Evolutionary conservation across 495 filamentous ascomycete genomes (phyloP), one percentile per base, ranked within the genome.

Genomic region (Lophium mytilinum): DNA sequence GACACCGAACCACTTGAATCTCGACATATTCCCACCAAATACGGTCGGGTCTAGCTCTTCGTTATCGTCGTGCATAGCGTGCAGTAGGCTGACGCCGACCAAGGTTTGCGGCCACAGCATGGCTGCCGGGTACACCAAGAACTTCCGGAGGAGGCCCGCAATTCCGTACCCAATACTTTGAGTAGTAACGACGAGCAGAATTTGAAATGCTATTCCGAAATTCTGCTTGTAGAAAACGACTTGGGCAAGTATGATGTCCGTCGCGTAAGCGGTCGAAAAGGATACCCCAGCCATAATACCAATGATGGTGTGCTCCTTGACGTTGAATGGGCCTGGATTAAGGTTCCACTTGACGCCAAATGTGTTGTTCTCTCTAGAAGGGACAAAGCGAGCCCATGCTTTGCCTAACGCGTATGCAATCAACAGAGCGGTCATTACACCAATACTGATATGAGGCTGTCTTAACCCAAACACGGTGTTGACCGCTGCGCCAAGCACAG

Each of bases 291-390:
- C 80, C 86, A 89, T 90, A 58, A 89, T 82, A 6, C 85, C 84
- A 58, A 90, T 87, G 58, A 90, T 73, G 6, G 83, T 79, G 73
- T 90, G 87, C 64, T 89, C 85, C 64, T 90, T 90, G 69, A 88
- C 80, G 67, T 88, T 90, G 72, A 90, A 90, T 41, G 81, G 84
- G 10, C 86, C 83, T 6, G 84, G 84, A 58, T 89, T 89, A 35
- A 88, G 60, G 24, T 75, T 78, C 66, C 75, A 80, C 19, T 72
- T 65, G 35, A 75, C 37, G 9, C 84, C 84, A 55, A 85, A 82
- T 15, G 81, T 66, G 37, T 55, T 73, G 62, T 81, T 75, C 33
- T 76, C 66, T 24, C 74, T 74, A 8, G 75, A 58, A 10, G 86
- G 86, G 63, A 84, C 70, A 57, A 73, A 71, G 51, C 69, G 71